Base-by-base conservation (phyloP, 2,329 filamentous ascomycete species). In the Xylariaceae sp. region DNA sequence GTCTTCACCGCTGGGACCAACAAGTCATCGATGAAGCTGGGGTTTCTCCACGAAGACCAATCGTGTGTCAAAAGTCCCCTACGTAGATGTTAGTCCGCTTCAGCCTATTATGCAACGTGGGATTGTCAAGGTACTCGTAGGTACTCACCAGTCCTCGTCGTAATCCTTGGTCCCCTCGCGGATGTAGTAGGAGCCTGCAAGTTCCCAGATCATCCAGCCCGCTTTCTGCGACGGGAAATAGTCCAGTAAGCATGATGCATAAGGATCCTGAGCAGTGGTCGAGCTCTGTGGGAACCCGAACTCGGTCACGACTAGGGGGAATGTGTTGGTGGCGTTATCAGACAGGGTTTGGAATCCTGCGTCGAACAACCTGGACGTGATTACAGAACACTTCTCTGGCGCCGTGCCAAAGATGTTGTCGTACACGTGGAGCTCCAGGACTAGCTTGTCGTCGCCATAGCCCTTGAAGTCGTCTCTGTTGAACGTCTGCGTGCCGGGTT, bases 361-460 rank as follows among this genome's bases (percentile, higher is more conserved):
- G 48, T 75, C 71, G 66, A 77, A 76, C 5, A 85, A 69, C 5
- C 77, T 75, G 18, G 72, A 68, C 55, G 73, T 70, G 3, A 83
- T 75, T 1, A 70, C 71, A 9, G 67, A 69, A 66, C 83, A 86
- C 62, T 74, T 76, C 0, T 68, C 76, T 0, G 76, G 74, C 0
- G 71, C 65, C 1, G 62, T 50, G n/a, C 62, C 61, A 2, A 64
- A 30, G 35, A 71, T 69, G 59, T 77, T 82, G 58, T 82, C 76
- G 67, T 86, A 86, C 68, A 82, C 84, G 74, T 86, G 83, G 7
- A 86, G 71, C 69, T 86, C 83, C 1, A 85, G 77, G 3, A 83
- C 82, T 0, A 85, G 71, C 70, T 85, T 85, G 63, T 82, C 70
- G 5, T 82, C 70, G 2, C 70, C 73, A 64, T 79, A 82, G 0